Evolutionary conservation across 306 rosid genomes (phyloP), one percentile per base, ranked within the genome.

Genomic region (Vicia sativa): DNA sequence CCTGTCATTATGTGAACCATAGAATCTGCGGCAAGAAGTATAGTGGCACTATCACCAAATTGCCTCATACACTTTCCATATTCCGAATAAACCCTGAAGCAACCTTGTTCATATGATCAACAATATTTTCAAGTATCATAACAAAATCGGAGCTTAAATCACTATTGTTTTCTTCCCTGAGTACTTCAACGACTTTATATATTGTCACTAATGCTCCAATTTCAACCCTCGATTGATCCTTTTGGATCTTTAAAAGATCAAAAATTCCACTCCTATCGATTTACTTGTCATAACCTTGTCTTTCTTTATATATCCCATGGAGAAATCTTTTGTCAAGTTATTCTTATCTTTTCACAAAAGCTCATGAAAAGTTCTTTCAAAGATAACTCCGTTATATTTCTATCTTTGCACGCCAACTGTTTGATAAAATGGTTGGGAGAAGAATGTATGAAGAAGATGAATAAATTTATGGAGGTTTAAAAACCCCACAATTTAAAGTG

Each of bases 1-100:
- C 84, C 83, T 15, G 39, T 84, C 83, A 89, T 79, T 76, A 92
- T 67, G 31, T 78, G 77, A 65, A 87, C 86, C 75, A 61, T 42
- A 37, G 97, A 70, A 72, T 77, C 89, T 57, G 66, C 87, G 38
- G 90, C 85, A 68, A 91, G 89, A 42, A 91, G 89, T 70, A 87
- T 73, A 0, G 88, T 84, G 19, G 86, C 86, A 95, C 91, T 87
- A 89, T 85, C 50, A 92, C 90, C 78, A 92, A 73, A 81, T 89
- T 92, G 38, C 97, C 97, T 54, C 96, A 95, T 2, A 89, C 41
- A 56, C 89, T 92, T 18, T 85, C 95, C 18, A 92, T 83, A 60
- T 87, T 92, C 39, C 87, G 78, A 50, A 89, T 52, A 71, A 92
- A 89, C 5, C 75, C 74, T 0, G 96, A 44, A 34, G 87, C 91